Base-by-base conservation (phyloP, 495 filamentous ascomycete species). In the Friedmanniomyces endolithicus region DNA sequence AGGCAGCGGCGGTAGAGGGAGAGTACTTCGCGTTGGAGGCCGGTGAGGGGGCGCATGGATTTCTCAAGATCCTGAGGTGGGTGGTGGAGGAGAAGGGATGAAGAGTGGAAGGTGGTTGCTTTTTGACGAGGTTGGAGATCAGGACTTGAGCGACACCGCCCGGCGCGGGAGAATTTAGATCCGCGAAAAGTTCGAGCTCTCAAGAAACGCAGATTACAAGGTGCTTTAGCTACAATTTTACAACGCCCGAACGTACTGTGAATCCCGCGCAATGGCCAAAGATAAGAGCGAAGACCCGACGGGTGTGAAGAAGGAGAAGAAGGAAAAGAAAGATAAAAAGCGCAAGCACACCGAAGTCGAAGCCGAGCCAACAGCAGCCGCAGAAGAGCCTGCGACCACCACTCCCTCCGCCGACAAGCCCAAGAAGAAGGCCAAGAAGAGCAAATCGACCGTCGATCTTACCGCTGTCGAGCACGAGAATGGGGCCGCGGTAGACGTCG, bases 21-120 rank as follows among this genome's bases (percentile, higher is more conserved):
- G 39, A 97, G 68, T 8, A 98, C 90, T 52, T 94, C 86, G 65
- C 80, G 83, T 64, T 98, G 94, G n/a, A 97, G 75, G 34, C 94
- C 94, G 9, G 90, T 94, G 19, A 86, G 75, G 64, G 81, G 78
- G 14, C 61, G 61, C 68, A 71, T 71, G 23, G 16, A 22, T 43
- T 31, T 31, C 27, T 31, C 3, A 4, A 4, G 3, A 4, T 31
- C 27, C 27, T 31, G 27, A 31, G 3, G 27, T 3, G 27, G 27
- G 27, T 31, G 27, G 27, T 31, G 27, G 27, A 31, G 3, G 27
- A 31, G 3, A 31, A 9, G 27, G 27, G 27, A 4, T 31, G 27
- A 31, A 31, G 27, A 31, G 3, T 3, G 3, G 9, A 4, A 31
- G 3, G 3, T 31, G 3, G 27, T 31, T 31, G 27, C 27, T 31